Evolutionary conservation across 805 yeast genomes (phyloP), one percentile per base, ranked within the genome.

Genomic region (Wickerhamiella brachini): DNA sequence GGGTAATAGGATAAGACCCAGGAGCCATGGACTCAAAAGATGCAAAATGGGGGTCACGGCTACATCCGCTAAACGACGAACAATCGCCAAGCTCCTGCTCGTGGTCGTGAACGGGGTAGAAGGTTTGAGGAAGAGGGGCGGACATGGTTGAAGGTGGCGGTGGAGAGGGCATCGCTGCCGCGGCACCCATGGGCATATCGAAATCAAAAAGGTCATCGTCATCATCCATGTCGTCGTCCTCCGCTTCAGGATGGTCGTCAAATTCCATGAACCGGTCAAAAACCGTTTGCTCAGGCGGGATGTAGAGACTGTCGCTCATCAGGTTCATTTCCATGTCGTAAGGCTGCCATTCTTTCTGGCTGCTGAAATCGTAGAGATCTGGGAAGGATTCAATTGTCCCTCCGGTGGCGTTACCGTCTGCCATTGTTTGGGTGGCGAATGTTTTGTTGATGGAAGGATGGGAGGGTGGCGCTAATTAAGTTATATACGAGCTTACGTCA

Each of bases 221-320:
- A 31, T 59, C 60, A 21, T 55, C 56, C 47, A 54, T 58, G 42
- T 56, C 59, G 41, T 58, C 61, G 44, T 13, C 55, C 43, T 57
- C 61, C 47, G 53, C 58, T 52, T 51, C 54, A n/a, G 50, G 46
- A 17, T 50, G 49, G n/a, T 53, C 55, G 39, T 31, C 24, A 18
- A 22, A 39, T 15, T 38, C 53, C 15, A 44, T 18, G 13, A 31
- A 37, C 6, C 50, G 49, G 31, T 46, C 50, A 6, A 43, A 22
- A 5, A 5, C 21, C 10, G 56, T 48, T 51, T 52, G 56, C 26
- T 56, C 59, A 2, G 59, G 59, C 13, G 58, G 56, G 18, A 57
- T 55, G 41, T 56, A 57, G 29, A 57, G 15, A 9, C 57, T 56
- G 20, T 56, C 44, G 20, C 45, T 45, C 44, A 53, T 24, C 12